Evolutionary conservation across 1,284 basidiomycete genomes (phyloP), one percentile per base, ranked within the genome.

Genomic region (Pseudozyma thailandica): DNA sequence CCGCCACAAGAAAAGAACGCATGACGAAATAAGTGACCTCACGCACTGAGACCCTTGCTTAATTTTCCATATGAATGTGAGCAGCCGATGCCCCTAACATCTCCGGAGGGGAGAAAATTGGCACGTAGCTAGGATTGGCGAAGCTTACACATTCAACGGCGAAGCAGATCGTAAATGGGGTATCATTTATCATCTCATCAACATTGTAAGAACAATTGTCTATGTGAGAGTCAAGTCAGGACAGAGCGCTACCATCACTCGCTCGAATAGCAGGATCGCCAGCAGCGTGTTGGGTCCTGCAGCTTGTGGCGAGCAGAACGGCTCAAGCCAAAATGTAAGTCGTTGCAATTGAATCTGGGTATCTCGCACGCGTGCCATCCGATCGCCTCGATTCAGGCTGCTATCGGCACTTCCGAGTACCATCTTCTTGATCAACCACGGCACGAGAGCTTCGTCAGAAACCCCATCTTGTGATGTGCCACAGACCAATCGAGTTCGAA

Each of bases 251-350:
- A 45, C 69, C 3, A 66, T n/a, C 15, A 75, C 51, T 25, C 72
- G 51, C 56, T 75, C 72, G 7, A 72, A 50, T 5, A 75, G 38
- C 57, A 66, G 30, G 37, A 72, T 54, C n/a, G 62, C 69, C 20
- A 75, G 44, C 12, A 64, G 57, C 23, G 72, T 75, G 27, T 72
- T 72, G 23, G 69, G 60, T 7, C 63, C 69, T 12, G 59, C 59
- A n/a, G 72, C 66, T 38, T 72, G 59, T 18, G 69, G 53, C n/a
- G 69, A 64, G 38, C 72, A 75, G 25, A 75, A 47, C 0, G 72
- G 72, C 16, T 50, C 59, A 8, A 75, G 60, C 55, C 59, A 64
- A 7, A 39, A 31, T 20, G 70, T 69, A 33, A 73, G 43, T 15
- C 54, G 37, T 35, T 57, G 49, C 45, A 66, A 5, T 21, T 72